These are phyloP conservation scores for Collariella sp. DNA, from an alignment of 495 filamentous ascomycete genomes.

Conservation along the genomic window DNA sequence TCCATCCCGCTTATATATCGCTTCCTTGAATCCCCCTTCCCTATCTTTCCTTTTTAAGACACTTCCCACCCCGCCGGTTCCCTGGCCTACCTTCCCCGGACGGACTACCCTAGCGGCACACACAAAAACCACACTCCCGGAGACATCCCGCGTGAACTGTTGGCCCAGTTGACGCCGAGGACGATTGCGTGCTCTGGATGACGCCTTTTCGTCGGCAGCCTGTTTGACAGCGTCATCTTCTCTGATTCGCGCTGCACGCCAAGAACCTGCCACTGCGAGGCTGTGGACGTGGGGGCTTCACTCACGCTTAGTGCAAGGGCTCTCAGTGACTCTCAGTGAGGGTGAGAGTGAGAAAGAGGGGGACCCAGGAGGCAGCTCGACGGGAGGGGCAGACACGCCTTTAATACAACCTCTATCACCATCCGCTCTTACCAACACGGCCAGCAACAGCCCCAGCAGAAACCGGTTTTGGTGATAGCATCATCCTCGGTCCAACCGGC, in stretches of 20 bases:
- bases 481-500: neutral
- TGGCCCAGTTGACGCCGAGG: conserved; percentile 15
- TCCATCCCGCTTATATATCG: neutral
- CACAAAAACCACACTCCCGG: neutral
- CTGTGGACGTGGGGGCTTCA: conserved; percentile 13
- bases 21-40: no score
- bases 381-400: neutral
- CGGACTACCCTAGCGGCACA: neutral
- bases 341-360: neutral
- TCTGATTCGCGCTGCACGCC: conserved; percentile 15
- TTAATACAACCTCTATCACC: neutral
- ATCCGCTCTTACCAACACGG: neutral
- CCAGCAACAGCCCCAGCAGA: neutral
- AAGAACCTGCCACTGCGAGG: conserved; percentile 12
- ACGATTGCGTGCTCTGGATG: conserved; percentile 28
- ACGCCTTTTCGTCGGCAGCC: conserved; percentile 17
- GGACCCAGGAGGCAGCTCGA: neutral
- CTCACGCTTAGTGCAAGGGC: neutral
- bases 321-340: conserved; percentile 1
- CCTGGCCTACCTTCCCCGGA: neutral
- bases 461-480: conserved; percentile 4
- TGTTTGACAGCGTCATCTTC: neutral
- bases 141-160: neutral
- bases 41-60: no score
- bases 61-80: neutral